Conservation (phyloP, 495 filamentous ascomycete genomes). For the Penicillium crystallinum region DNA sequence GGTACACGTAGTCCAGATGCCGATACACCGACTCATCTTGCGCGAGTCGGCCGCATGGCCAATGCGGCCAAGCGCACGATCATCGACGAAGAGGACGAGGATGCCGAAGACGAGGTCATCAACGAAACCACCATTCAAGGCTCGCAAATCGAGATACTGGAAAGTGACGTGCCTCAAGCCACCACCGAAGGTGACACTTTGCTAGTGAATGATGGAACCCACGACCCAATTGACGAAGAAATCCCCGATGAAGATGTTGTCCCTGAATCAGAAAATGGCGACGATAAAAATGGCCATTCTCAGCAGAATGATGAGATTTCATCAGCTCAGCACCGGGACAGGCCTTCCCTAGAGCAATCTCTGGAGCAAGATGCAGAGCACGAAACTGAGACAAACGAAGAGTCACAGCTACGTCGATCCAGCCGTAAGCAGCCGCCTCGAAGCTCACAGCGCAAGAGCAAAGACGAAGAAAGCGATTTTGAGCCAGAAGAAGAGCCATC, state of each 20-base stretch:
- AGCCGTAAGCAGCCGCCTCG: slow-evolving; percentile 44
- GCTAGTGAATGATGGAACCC: slow-evolving; percentile 12
- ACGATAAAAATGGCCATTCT: slow-evolving; percentile 23
- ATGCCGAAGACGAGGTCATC: slow-evolving; percentile 25
- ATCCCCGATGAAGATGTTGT: slow-evolving; percentile 45
- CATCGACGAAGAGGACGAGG: slow-evolving; percentile 56
- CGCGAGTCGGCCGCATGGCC: slow-evolving; percentile 50
- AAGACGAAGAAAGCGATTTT: slow-evolving; percentile 80
- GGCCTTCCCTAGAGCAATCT: slow-evolving; percentile 31
- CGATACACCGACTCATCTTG: slow-evolving; percentile 39
- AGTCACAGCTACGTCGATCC: slow-evolving; percentile 42
- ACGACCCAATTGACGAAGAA: slow-evolving; percentile 32
- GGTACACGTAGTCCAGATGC: slow-evolving; percentile 66
- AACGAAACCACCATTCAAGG: slow-evolving; percentile 29
- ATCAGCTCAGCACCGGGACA: slow-evolving; percentile 47
- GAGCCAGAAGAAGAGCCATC: slow-evolving; percentile 64
- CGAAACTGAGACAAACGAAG: slow-evolving; percentile 31
- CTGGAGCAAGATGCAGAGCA: slow-evolving; percentile 25
- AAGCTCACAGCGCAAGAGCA: slow-evolving; percentile 47
- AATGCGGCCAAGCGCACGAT: slow-evolving; percentile 42
- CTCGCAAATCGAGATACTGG: slow-evolving; percentile 37
- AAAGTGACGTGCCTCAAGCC: slow-evolving; percentile 36
- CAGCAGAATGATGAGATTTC: slow-evolving; percentile 62
- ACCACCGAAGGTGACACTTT: slow-evolving; percentile 32
- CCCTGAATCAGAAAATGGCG: slow-evolving; percentile 48